Evolutionary conservation across 148 eudicot species (phyloP), one percentile per base, ranked within the genome.

Genomic region (Rhododendron williamsianum): DNA sequence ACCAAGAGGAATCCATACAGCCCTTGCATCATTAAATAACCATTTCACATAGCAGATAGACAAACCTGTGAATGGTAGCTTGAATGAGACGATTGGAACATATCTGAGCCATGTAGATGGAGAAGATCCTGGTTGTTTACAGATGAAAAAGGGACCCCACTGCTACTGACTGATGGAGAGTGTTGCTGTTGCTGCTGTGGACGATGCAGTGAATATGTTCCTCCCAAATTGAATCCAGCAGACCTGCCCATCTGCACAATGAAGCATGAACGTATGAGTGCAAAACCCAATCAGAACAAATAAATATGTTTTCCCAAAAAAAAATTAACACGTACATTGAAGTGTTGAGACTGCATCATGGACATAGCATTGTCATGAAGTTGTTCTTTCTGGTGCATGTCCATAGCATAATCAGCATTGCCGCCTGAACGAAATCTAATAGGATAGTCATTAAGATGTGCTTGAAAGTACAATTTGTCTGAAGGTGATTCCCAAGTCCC

Each of bases 321-420:
- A 76, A 36, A 81, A 54, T 13, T 60, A 43, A 71, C 35, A 89
- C 93, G 86, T 88, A 96, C 99, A 89, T 95, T 86, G 85, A 95
- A 96, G 83, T 95, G 94, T 65, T 91, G 97, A 88, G 94, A 89
- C 86, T 94, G 98, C 93, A 94, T 90, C 92, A 92, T 91, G 46
- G 98, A 90, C 86, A 91, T 87, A 25, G 90, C 87, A 90, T 84
- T 91, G 79, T 96, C 99, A 86, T 93, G 99, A 83, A 91, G 92
- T 78, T 93, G 99, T 78, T 96, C 99, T 87, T 95, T 96, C 86
- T 93, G 93, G 88, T 95, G 99, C 83, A 94, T 81, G 86, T 96
- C 99, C 91, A 95, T 92, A 27, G 91, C 90, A 88, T 88, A 96
- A 81, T 95, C 98, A 82, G 93, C 91, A 92, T 90, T 92, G 46